These are phyloP conservation scores for Volvox carteri DNA, from an alignment of 163 green algal genomes.

Conservation along the genomic window DNA sequence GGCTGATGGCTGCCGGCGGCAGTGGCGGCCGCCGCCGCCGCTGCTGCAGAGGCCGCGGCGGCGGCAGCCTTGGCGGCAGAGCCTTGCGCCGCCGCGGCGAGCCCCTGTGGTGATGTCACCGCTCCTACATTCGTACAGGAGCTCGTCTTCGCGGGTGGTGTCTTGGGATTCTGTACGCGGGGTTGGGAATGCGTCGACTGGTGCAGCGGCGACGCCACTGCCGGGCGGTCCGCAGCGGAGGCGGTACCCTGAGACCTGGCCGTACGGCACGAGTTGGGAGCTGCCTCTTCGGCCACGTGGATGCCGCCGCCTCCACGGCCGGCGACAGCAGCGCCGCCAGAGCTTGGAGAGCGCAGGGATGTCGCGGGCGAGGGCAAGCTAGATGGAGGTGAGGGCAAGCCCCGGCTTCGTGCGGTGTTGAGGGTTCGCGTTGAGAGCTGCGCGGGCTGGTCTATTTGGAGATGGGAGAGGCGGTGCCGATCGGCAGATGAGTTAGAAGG, in stretches of 20 bases:
- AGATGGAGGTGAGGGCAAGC: neutral
- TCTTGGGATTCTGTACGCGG: neutral
- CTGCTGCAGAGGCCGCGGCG: neutral
- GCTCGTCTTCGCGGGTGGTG: neutral
- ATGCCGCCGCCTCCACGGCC: too few relatives aligned
- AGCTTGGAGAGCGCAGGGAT: too few relatives aligned
- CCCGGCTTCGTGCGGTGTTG: neutral
- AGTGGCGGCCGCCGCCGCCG: neutral
- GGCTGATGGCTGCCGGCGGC: neutral
- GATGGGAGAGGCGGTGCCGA: neutral
- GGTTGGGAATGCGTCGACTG: neutral
- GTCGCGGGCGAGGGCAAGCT: neutral
- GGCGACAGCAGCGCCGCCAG: too few relatives aligned
- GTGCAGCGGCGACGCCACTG: neutral
- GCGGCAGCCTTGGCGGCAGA: neutral
- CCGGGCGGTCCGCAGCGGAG: too few relatives aligned
- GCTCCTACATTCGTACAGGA: neutral
- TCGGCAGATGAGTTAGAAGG: neutral
- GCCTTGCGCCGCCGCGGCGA: neutral
- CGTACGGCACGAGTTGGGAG: neutral
- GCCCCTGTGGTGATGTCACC: neutral
- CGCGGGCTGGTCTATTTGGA: neutral
- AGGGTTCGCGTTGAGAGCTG: neutral
- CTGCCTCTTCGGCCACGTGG: neutral
- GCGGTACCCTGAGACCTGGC: neutral